Evolutionary conservation across 768 basidiomycete species (phyloP), one percentile per base, ranked within the genome.

Genomic region (Ramaria sp.): DNA sequence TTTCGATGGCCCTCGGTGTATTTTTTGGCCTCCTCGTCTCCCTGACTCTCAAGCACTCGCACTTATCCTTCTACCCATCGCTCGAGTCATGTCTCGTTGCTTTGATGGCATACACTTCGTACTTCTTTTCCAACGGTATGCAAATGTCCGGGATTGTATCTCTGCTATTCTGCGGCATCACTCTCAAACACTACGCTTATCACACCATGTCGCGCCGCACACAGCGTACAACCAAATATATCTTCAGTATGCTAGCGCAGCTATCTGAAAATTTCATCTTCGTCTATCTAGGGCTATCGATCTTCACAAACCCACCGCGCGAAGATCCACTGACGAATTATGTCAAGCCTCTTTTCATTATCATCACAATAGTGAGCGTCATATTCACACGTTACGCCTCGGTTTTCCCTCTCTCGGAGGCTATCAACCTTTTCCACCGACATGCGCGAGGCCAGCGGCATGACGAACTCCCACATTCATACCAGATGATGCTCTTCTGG

Each of bases 401-500:
- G 16, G 94, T 97, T 16, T 98, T 98, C 75, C 95, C 95, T 1
- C 77, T 98, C 16, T 90, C 92, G 3, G 88, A 94, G 61, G 78
- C 79, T 25, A 96, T 99, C 81, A 99, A 99, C 71, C 76, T 96
- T 60, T 83, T 97, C 75, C 86, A 83, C 61, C 74, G 73, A 27
- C 88, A 94, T 57, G 83, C 79, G 2, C 81, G 90, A 1, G 92
- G 92, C 1, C 88, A 93, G 63, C 79, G 92, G 39, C 71, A 77
- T 22, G 94, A 96, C 60, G 94, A 97, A 61, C 72, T 99, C 4
- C 94, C 96, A 0, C 94, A 98, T 67, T 93, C 92, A 10, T 97
- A 99, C 64, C 94, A 97, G 62, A 95, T 98, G 90, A 96, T 98
- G 93, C 71, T 98, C 15, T 98, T 98, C 70, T 99, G 95, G 96